Base-by-base conservation (phyloP, 768 basidiomycete genomes). In the Rhodotorula toruloides region DNA sequence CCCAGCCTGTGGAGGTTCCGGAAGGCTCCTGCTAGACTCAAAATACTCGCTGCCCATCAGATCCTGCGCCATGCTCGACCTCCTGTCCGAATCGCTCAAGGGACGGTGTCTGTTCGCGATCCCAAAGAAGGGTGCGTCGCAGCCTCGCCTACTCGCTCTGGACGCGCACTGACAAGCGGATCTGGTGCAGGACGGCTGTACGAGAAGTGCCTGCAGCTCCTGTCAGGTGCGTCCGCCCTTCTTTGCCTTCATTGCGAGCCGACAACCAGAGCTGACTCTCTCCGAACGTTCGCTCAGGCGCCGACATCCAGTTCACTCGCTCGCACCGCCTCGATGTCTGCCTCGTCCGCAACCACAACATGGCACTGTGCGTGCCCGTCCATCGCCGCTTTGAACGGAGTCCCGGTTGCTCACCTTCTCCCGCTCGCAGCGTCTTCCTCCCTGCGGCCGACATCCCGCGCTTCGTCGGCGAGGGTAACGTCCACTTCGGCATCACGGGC, bases 381-480 rank as follows among this genome's bases (percentile, higher is more conserved):
- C 7, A 11, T 14, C 55, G 36, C 16, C 47, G 21, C 16, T 4
- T 44, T 55, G 19, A 43, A 40, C 37, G 32, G 44, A 3, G n/a
- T n/a, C n/a, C n/a, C n/a, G 2, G 34, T 36, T 32, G 44, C n/a
- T 21, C 46, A 11, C 37, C 9, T 17, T 37, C 29, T 31, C 29
- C 37, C 37, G 9, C 48, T 1, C 32, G 3, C 77, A 97, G 94
- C 12, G 88, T 99, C 31, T 98, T 99, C 79, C 87, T 98, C 31
- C 93, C 96, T 31, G 96, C 96, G 2, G 82, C 88, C 10, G 96
- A 99, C 75, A 99, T 99, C 70, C 93, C 96, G 16, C 94, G 92
- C 36, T 99, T 98, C 78, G 96, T 99, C 50, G 96, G 92, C 48
- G 92, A 94, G 77, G 96, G 96, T 54, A 88, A 92, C 75, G 89